Evolutionary conservation across 106 monocot genomes (phyloP).

Genomic region (Amphibolis antarctica): DNA sequence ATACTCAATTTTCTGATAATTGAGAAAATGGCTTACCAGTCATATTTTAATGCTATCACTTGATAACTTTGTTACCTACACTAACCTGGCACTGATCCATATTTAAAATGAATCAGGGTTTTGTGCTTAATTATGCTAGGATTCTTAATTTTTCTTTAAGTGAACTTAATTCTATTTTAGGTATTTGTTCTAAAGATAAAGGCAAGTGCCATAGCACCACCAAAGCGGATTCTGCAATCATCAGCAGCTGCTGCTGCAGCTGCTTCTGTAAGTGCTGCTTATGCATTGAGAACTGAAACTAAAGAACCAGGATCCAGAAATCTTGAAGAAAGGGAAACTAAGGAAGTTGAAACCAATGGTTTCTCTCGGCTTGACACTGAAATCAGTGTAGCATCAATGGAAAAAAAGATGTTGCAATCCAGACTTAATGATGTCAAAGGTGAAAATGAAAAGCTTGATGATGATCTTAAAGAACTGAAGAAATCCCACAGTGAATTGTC

Average conservation of each 20-base stretch:
- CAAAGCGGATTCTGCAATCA: conserved; percentile 60
- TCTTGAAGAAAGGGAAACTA: conserved; percentile 9
- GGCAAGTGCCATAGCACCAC: conserved; percentile 26
- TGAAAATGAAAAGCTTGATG: conserved; percentile 53
- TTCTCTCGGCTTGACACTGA: conserved; percentile 10
- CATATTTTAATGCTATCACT: too few relatives aligned
- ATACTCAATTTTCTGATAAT: too few relatives aligned
- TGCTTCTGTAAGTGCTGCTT: conserved; percentile 86
- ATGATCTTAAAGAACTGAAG: conserved; percentile 34
- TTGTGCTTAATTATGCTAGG: background rate
- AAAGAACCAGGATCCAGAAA: conserved; percentile 9
- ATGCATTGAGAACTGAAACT: conserved; percentile 52
- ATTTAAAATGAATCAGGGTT: background rate
- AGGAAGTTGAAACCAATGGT: conserved; percentile 11
- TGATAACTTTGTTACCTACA: too few relatives aligned
- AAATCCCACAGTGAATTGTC: conserved; percentile 35
- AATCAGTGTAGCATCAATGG: conserved; percentile 19
- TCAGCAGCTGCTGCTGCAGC: conserved; percentile 91
- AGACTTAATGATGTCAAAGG: conserved; percentile 40
- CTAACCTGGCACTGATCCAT: too few relatives aligned
- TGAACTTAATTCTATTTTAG: conserved; percentile 26
- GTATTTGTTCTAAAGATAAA: conserved; percentile 63
- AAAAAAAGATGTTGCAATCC: conserved; percentile 46
- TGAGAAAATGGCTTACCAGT: too few relatives aligned
- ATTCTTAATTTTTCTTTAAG: too few relatives aligned